phyloP scores from a whole-genome alignment of 179 eudicot species.

The Sideroxylon spinosum region DNA sequence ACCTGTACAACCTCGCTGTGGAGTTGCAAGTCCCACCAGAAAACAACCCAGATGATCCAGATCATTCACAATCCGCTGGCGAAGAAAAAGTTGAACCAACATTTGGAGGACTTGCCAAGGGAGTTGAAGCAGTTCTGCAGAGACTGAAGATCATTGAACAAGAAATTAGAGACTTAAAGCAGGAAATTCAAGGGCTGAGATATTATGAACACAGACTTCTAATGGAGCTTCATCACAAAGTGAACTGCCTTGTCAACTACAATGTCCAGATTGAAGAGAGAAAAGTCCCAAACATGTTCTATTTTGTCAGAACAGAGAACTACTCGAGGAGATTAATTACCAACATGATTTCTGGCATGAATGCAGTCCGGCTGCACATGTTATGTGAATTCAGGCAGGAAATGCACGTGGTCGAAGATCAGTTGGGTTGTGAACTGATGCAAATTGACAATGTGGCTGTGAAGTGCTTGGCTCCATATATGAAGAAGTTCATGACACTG shows the following conservation, averaged over 20 bases:
- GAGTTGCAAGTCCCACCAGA: conserved; percentile 81
- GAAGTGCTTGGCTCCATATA: conserved; percentile 77
- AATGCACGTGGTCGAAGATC: conserved; percentile 92
- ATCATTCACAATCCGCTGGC: conserved; percentile 19
- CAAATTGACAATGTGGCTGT: conserved; percentile 73
- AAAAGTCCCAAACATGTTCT: conserved; percentile 90
- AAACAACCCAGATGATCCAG: conserved; percentile 33
- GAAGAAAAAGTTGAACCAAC: conserved; percentile 63
- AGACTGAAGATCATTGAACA: conserved; percentile 83
- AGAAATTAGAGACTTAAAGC: conserved; percentile 85
- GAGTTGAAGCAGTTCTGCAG: conserved; percentile 81
- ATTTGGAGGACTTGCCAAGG: conserved; percentile 85
- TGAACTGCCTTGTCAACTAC: conserved; percentile 73
- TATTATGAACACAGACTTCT: conserved; percentile 85
- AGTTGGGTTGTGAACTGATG: conserved; percentile 85
- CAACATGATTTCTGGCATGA: conserved; percentile 78
- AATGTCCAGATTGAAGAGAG: conserved; percentile 82
- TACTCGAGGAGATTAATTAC: conserved; percentile 80
- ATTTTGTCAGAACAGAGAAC: conserved; percentile 74
- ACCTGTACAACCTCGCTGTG: conserved; percentile 75
- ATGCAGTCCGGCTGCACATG: conserved; percentile 80
- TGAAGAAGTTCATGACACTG: conserved; percentile 79
- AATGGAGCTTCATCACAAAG: conserved; percentile 73
- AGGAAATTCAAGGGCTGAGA: conserved; percentile 95
- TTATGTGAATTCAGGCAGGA: conserved; percentile 76